Evolutionary conservation across 2,329 filamentous ascomycete genomes (phyloP).

Genomic region (Hypoxylon sp.): DNA sequence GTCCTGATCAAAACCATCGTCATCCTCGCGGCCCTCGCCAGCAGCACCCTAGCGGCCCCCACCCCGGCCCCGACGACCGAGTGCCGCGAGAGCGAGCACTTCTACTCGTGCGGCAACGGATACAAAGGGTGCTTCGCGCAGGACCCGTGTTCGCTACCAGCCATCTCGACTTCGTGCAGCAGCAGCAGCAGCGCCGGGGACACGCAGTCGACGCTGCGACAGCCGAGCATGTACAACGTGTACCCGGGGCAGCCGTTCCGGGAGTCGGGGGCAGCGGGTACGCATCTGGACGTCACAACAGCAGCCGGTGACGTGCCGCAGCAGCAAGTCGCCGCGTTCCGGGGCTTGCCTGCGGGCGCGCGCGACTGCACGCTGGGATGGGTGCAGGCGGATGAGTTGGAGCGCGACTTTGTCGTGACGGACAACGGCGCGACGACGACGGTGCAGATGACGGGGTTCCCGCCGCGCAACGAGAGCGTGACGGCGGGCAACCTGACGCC

Average conservation of each 20-base stretch:
- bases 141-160: slow-evolving; percentile 25
- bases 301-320: too few relatives aligned
- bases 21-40: slow-evolving; percentile 25
- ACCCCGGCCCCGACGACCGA: slow-evolving; percentile 21
- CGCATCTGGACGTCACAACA: slow-evolving; percentile 30
- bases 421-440: slow-evolving; percentile 39
- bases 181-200: neutral
- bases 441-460: slow-evolving; percentile 40
- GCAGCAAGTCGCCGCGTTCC: slow-evolving; percentile 48
- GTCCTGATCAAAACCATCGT: slow-evolving; percentile 24
- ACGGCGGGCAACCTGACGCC: slow-evolving; percentile 38
- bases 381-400: slow-evolving; percentile 47
- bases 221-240: slow-evolving; percentile 40
- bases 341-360: slow-evolving; percentile 42
- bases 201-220: neutral
- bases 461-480: slow-evolving; percentile 30
- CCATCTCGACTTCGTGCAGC: slow-evolving; percentile 2
- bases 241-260: slow-evolving; percentile 24
- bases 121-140: slow-evolving; percentile 24
- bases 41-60: too few relatives aligned
- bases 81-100: slow-evolving; percentile 10
- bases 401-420: slow-evolving; percentile 50
- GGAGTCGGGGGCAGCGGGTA: slow-evolving; percentile 17
- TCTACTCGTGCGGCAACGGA: slow-evolving; percentile 29
- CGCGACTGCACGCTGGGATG: slow-evolving; percentile 44